phyloP scores from a whole-genome alignment of 192 early-diverging fungal species.

The Backusella australiensis region DNA sequence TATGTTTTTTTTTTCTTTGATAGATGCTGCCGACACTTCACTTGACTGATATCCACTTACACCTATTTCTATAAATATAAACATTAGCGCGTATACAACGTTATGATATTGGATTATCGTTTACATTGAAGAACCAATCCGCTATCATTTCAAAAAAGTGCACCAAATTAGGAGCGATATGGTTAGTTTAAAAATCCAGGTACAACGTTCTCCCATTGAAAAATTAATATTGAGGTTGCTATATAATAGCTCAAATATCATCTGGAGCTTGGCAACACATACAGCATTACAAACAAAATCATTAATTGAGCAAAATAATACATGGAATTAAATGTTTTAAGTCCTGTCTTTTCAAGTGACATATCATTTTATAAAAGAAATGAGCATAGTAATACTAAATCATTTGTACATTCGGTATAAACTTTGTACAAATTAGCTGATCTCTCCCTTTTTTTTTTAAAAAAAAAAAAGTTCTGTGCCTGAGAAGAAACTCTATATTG shows the following conservation, averaged over 20 bases:
- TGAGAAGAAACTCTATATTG: neutral
- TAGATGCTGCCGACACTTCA: neutral
- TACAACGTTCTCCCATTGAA: neutral
- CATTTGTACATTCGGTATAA: neutral
- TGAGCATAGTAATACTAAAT: neutral
- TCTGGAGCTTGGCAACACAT: neutral
- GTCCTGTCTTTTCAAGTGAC: neutral
- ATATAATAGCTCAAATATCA: neutral
- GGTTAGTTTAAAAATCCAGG: neutral
- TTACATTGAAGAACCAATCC: neutral
- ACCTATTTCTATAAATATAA: neutral
- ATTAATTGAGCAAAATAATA: neutral
- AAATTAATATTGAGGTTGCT: neutral
- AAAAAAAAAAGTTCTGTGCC: neutral
- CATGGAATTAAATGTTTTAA: neutral
- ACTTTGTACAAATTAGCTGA: neutral
- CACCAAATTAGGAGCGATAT: neutral
- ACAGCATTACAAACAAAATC: neutral
- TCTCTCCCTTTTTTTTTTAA: neutral
- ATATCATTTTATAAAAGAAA: neutral
- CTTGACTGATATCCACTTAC: neutral
- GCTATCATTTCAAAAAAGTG: neutral
- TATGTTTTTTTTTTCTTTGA: neutral
- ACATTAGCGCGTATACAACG: too few species aligned
- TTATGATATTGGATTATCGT: neutral